Evolutionary conservation across 495 filamentous ascomycete species (phyloP).

Genomic region (Sporormia fimetaria): DNA sequence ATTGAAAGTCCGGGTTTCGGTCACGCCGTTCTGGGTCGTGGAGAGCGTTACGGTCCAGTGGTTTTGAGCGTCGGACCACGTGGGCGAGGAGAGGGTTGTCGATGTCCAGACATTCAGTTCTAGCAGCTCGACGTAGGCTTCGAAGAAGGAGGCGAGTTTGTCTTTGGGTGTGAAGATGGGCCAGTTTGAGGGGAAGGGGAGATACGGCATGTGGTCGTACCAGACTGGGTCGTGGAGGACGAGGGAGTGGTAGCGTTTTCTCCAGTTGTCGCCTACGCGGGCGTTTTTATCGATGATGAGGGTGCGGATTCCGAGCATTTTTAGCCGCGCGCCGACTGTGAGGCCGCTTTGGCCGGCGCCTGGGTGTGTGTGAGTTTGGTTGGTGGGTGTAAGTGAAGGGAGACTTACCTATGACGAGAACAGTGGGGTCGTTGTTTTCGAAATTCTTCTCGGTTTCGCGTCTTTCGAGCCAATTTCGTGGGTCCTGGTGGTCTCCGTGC

Average conservation of each 20-base stretch:
- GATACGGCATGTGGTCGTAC: slow-evolving; percentile 66
- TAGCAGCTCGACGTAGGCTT: slow-evolving; percentile 57
- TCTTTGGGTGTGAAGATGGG: slow-evolving; percentile 53
- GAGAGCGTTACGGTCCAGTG: slow-evolving; percentile 52
- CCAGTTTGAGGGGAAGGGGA: slow-evolving; percentile 58
- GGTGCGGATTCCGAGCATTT: slow-evolving; percentile 53
- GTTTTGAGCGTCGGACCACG: slow-evolving; percentile 44
- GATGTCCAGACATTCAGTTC: slow-evolving; percentile 68
- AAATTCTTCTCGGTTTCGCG: slow-evolving; percentile 48
- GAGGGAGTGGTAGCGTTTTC: slow-evolving; percentile 48
- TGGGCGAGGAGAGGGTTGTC: slow-evolving; percentile 40
- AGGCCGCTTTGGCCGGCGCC: slow-evolving; percentile 45
- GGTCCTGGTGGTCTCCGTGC: slow-evolving; percentile 20
- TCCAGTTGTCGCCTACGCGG: slow-evolving; percentile 66
- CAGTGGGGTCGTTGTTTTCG: slow-evolving; percentile 45
- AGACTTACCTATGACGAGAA: slow-evolving; percentile 53
- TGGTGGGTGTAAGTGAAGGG: not conserved
- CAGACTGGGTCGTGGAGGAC: slow-evolving; percentile 69
- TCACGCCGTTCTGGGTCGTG: slow-evolving; percentile 37
- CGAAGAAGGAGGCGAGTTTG: slow-evolving; percentile 70
- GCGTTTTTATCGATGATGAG: slow-evolving; percentile 57
- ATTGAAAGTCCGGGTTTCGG: slow-evolving; percentile 42
- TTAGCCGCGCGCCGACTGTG: slow-evolving; percentile 55
- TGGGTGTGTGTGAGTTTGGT: not conserved
- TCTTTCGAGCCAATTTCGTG: slow-evolving; percentile 53